These are phyloP conservation scores for Aspergillus viridinutans DNA, from an alignment of 2,329 filamentous ascomycete species.

Conservation along the genomic window DNA sequence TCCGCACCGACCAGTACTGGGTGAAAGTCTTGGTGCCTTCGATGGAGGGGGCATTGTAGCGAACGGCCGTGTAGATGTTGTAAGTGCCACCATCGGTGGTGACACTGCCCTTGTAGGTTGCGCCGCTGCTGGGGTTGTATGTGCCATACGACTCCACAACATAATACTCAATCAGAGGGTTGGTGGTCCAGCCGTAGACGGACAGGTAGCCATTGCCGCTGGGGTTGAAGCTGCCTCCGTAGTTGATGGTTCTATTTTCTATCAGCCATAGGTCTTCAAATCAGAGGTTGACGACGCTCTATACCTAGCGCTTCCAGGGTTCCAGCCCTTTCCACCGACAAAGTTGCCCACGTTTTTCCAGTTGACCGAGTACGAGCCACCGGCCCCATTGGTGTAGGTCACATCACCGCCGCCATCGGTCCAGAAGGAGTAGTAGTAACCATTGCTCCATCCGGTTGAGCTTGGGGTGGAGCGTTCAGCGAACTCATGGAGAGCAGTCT, in stretches of 20 bases:
- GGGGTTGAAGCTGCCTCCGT: constrained; percentile 26
- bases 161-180: constrained; percentile 36
- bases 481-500: constrained; percentile 4
- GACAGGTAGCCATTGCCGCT: constrained; percentile 32
- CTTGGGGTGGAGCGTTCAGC: constrained; percentile 19
- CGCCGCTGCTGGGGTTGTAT: constrained; percentile 28
- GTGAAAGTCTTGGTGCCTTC: constrained; percentile 38
- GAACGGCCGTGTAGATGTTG: constrained; percentile 35
- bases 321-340: constrained; percentile 58
- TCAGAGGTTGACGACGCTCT: not conserved
- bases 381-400: constrained; percentile 44
- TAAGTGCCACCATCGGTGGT: constrained; percentile 36
- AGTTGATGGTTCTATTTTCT: constrained; percentile 22
- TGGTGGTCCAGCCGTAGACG: constrained; percentile 41
- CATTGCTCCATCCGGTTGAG: constrained; percentile 34
- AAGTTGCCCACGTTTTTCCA: constrained; percentile 52
- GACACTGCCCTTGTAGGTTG: constrained; percentile 32
- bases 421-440: constrained; percentile 51
- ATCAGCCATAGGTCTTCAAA: not conserved
- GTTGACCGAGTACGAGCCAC: constrained; percentile 42
- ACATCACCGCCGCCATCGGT: constrained; percentile 43
- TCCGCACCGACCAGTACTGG: constrained; percentile 43
- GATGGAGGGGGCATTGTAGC: constrained; percentile 39
- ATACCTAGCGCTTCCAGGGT: constrained; percentile 49
- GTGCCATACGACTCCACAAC: constrained; percentile 33